These are phyloP conservation scores for Fusarium sp. DNA, from an alignment of 2,329 filamentous ascomycete species.

Conservation along the genomic window DNA sequence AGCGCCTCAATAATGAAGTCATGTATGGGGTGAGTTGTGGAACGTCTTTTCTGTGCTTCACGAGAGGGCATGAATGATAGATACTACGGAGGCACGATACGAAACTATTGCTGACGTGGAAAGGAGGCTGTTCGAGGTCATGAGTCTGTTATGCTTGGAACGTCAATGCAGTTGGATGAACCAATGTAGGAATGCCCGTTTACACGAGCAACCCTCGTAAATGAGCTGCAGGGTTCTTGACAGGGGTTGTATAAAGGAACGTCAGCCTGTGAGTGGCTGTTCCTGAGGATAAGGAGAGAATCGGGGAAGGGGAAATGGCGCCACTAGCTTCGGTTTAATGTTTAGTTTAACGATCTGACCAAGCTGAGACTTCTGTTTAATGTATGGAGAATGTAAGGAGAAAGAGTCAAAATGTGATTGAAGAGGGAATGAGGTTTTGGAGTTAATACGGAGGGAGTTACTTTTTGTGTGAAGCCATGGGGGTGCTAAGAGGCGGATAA, in stretches of 20 bases:
- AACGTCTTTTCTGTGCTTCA: constrained; percentile 19
- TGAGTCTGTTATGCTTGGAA: constrained; percentile 9
- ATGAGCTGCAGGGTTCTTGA: constrained; percentile 33
- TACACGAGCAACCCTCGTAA: constrained; percentile 38
- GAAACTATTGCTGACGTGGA: not conserved
- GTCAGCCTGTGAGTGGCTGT: constrained; percentile 29
- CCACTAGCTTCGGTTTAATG: constrained; percentile 16
- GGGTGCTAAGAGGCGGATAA: not conserved
- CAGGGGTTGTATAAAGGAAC: constrained; percentile 28
- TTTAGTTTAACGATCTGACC: constrained; percentile 10
- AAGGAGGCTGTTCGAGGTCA: constrained; percentile 1
- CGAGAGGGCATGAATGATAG: not conserved
- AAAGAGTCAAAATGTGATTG: too few species aligned
- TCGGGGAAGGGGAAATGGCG: constrained; percentile 19
- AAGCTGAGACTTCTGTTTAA: constrained; percentile 11
- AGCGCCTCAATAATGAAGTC: constrained; percentile 30
- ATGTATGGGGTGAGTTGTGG: constrained; percentile 30
- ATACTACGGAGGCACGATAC: not conserved
- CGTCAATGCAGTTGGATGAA: constrained; percentile 7
- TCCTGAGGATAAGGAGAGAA: constrained; percentile 3
- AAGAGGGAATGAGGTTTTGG: not conserved
- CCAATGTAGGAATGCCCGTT: constrained; percentile 16
- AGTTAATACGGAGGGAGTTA: not conserved
- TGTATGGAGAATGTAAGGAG: not conserved
- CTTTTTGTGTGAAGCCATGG: not conserved